Base-by-base conservation (phyloP, 768 basidiomycete species). In the Mycena crocata region DNA sequence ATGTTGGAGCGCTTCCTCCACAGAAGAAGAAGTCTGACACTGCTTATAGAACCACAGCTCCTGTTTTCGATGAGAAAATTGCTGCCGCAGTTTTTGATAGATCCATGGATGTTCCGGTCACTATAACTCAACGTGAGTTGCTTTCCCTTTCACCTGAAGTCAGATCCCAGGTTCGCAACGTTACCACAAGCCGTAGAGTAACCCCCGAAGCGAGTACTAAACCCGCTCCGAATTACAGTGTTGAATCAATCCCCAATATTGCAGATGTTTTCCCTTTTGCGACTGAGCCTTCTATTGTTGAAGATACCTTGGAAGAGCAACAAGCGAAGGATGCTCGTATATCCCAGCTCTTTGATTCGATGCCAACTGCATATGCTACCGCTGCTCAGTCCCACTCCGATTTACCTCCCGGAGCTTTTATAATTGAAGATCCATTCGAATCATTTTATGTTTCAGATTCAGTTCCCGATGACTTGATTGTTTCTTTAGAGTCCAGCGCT, bases 11-110 rank as follows among this genome's bases (percentile, higher is more conserved):
- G 8, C 35, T 37, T 28, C 54, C 44, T 23, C 30, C n/a, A n/a
- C n/a, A n/a, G n/a, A n/a, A n/a, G n/a, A n/a, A 28, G 3, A 68
- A 71, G 21, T 42, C 56, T 17, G 54, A n/a, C n/a, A n/a, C 70
- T 3, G 68, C 71, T 0, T 71, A 73, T 57, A 71, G 69, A 17
- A 64, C 62, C 17, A 57, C 54, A 0, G 49, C 73, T 0, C 73
- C 73, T 1, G 64, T 74, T 10, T 68, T 74, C 15, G 58, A 76
- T 28, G 45, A 69, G 3, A 55, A 45, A 7, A 40, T 72, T 31
- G 69, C n/a, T n/a, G n/a, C n/a, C n/a, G n/a, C n/a, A n/a, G 50
- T 51, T 9, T 51, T 51, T 28, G 31, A 51, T 19, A 32, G 50
- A n/a, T 51, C 50, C 19, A n/a, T 51, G 50, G 50, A 51, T 10